A percentile compares a stretch with the other conserved stretches of the same genome.
Evolutionary conservation across 805 yeast genomes (phyloP).

Genomic region (Henningerozyma blattae): DNA sequence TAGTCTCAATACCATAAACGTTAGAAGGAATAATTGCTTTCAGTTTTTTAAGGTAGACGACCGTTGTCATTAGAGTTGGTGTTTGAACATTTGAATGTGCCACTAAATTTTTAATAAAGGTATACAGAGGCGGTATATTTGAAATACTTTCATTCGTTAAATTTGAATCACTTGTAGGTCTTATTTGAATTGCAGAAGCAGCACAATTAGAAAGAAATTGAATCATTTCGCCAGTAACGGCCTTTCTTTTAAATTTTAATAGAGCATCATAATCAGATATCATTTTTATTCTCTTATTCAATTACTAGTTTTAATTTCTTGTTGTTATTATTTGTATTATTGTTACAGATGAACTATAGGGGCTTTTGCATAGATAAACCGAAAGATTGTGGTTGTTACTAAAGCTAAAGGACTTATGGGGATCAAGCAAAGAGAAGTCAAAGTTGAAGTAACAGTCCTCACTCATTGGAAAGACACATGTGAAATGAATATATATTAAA

Average conservation of each 20-base stretch:
- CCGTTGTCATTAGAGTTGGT: constrained; percentile 86
- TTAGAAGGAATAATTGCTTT: constrained; percentile 70
- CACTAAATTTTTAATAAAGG: constrained; percentile 63
- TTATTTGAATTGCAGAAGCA: constrained; percentile 15
- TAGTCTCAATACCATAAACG: constrained; percentile 84
- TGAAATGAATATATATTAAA: no score
- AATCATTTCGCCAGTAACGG: constrained; percentile 22
- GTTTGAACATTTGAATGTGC: constrained; percentile 85
- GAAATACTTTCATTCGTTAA: constrained; percentile 3
- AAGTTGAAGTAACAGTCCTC: no score
- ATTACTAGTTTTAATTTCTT: no score
- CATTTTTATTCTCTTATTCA: no score
- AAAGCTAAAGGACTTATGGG: no score
- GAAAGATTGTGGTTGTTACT: no score
- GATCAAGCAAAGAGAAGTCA: no score
- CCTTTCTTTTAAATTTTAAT: constrained; percentile 15
- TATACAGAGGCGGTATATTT: constrained; percentile 33
- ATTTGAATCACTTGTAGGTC: constrained; percentile 4
- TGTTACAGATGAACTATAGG: no score
- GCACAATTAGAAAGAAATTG: constrained; percentile 18
- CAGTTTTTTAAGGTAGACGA: constrained; percentile 70
- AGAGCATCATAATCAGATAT: constrained; percentile 19
- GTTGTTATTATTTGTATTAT: no score
- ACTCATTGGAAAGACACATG: no score
- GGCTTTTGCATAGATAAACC: no score